Base-by-base conservation (phyloP, 768 basidiomycete genomes). In the Dentipellis fragilis region DNA sequence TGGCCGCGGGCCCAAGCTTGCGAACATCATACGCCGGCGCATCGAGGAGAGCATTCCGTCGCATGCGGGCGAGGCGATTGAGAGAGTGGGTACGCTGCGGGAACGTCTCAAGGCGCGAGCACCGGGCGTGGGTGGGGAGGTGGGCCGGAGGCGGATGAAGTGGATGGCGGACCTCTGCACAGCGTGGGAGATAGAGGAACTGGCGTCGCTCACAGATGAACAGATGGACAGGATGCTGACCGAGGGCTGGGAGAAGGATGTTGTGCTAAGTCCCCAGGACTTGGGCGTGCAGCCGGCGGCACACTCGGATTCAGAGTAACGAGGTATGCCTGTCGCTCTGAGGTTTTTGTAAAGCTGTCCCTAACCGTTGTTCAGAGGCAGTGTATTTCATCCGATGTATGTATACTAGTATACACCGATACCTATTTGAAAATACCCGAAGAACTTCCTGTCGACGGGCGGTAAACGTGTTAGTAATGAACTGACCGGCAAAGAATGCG, bases 121-220 rank as follows among this genome's bases (percentile, higher is more conserved):
- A 12, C 87, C 88, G 1, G 93, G 90, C 0, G 83, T 89, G 3
- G 92, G 89, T 7, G 91, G 92, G 2, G 73, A 77, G 50, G 63
- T 88, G 52, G 84, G 92, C 42, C 81, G 82, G 68, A 79, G 77
- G 64, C 74, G 95, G 65, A 97, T 97, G 93, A 78, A 77, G 60
- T 94, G 91, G 92, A 94, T 96, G 87, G 80, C 85, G 17, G 78
- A 78, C 58, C 73, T 96, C 21, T 97, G 92, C 69, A 89, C 90
- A 57, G 68, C 73, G 34, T 98, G 94, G 94, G 72, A 78, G 35
- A 73, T 97, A 73, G 88, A 87, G 47, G 87, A 94, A 54, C 79
- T 99, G 57, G 81, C 79, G 2, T 59, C 68, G 54, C 73, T 94
- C 62, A 81, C 91, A 67, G 83, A 87, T 35, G 72, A 64, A 14